phyloP scores from a whole-genome alignment of 495 filamentous ascomycete species.

The Podospora appendiculata region DNA sequence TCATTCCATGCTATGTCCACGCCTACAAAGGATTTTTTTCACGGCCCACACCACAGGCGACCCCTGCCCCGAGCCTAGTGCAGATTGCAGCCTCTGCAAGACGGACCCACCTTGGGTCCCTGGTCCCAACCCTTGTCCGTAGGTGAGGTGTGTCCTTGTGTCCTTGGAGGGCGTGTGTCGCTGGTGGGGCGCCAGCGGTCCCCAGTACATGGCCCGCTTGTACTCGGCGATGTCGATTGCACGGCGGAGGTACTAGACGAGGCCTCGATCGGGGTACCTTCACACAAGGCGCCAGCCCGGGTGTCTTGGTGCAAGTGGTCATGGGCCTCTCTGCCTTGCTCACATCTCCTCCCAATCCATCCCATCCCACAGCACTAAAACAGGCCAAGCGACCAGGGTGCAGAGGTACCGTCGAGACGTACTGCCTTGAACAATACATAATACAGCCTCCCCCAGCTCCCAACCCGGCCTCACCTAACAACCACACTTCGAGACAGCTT shows the following conservation, averaged over 20 bases:
- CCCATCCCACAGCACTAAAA: background rate
- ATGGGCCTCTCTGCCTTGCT: slow-evolving; percentile 23
- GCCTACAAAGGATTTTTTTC: slow-evolving; percentile 14
- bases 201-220: slow-evolving; percentile 6
- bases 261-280: slow-evolving; percentile 11
- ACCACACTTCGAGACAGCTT: slow-evolving; percentile 1
- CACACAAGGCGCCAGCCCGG: slow-evolving; percentile 5
- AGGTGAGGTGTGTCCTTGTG: slow-evolving; percentile 2
- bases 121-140: background rate
- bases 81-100: slow-evolving; percentile 23
- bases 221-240: slow-evolving; percentile 1
- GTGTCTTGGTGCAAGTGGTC: slow-evolving; percentile 29
- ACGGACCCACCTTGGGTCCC: slow-evolving; percentile 13
- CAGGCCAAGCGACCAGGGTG: background rate
- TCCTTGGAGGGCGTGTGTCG: background rate
- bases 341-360: slow-evolving; percentile 2
- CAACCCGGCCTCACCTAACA: background rate
- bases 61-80: slow-evolving; percentile 20
- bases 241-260: slow-evolving; percentile 7
- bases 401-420: too few species aligned
- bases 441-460: background rate
- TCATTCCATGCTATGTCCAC: slow-evolving; percentile 23
- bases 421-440: background rate
- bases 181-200: background rate
- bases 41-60: slow-evolving; percentile 11